Percentiles rank a stretch among this genome's conserved stretches.
Conservation (phyloP, 495 filamentous ascomycete genomes). For the Massariosphaeria phaeospora region DNA sequence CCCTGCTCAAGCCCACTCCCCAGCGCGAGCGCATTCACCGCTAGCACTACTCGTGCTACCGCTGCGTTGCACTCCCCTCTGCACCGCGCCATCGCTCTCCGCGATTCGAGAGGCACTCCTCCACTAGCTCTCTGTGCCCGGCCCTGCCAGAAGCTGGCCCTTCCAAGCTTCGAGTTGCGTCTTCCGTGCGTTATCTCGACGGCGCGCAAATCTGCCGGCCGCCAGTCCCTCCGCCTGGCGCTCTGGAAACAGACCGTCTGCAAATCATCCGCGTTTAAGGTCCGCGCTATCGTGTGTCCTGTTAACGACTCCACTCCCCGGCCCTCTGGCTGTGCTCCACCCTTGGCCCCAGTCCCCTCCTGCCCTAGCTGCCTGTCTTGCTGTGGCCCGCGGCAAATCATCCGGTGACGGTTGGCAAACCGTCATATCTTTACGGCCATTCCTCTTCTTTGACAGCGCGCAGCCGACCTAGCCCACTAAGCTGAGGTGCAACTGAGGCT, state of each 20-base stretch:
- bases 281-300: constrained; percentile 36
- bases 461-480: constrained; percentile 30
- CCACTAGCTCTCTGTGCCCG: constrained; percentile 1
- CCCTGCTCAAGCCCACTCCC: constrained; percentile 13
- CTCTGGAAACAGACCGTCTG: constrained; percentile 34
- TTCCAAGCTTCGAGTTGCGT: constrained; percentile 23
- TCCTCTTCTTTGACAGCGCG: constrained; percentile 31
- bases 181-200: constrained; percentile 33
- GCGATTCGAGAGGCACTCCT: constrained; percentile 24
- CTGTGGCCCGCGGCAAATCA: constrained; percentile 26
- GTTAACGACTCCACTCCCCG: constrained; percentile 38
- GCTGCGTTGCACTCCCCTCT: constrained; percentile 29
- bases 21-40: constrained; percentile 21
- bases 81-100: constrained; percentile 26
- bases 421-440: constrained; percentile 43
- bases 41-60: constrained; percentile 33
- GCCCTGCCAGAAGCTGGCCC: constrained; percentile 8
- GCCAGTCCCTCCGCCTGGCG: constrained; percentile 28
- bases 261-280: constrained; percentile 42
- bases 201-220: constrained; percentile 34
- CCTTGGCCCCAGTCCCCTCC: constrained; percentile 22
- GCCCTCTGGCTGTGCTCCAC: constrained; percentile 30
- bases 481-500: constrained; percentile 38
- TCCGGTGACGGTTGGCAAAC: constrained; percentile 30
- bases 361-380: constrained; percentile 24